A percentile compares a stretch with the other conserved stretches of the same genome.
These are phyloP conservation scores for Ustilago xerochloae DNA, from an alignment of 1,284 basidiomycete genomes.

Conservation along the genomic window DNA sequence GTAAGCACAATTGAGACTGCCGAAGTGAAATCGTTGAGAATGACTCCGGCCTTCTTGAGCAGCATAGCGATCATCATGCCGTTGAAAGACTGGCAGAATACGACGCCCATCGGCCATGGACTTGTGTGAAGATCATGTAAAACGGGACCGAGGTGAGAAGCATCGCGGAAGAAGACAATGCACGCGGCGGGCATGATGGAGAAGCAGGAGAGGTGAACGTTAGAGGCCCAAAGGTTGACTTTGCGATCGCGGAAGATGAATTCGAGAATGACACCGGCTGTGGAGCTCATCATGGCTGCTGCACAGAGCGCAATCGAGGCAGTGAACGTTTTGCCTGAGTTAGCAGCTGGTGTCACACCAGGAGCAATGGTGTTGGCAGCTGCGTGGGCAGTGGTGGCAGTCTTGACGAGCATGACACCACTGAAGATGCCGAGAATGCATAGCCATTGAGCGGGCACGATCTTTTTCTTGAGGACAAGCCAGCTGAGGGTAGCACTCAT, in stretches of 20 bases:
- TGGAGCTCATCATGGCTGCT: slow-evolving; percentile 18
- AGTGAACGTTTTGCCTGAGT: background rate
- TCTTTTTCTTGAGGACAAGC: slow-evolving; percentile 14
- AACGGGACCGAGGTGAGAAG: slow-evolving; percentile 7
- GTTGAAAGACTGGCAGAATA: slow-evolving; percentile 24
- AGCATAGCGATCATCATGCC: slow-evolving; percentile 27
- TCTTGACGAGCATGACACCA: slow-evolving; percentile 29
- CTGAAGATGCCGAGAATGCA: slow-evolving; percentile 28
- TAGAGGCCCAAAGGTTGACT: slow-evolving; percentile 36
- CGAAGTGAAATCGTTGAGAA: slow-evolving; percentile 21
- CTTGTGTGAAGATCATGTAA: slow-evolving; percentile 10
- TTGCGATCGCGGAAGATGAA: slow-evolving; percentile 29
- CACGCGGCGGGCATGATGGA: slow-evolving; percentile 26
- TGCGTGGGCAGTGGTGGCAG: slow-evolving; percentile 9
- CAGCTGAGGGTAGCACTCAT: slow-evolving; percentile 24
- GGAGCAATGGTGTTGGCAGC: background rate
- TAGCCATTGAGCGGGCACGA: slow-evolving; percentile 16
- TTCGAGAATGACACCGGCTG: slow-evolving; percentile 34
- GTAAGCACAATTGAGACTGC: slow-evolving; percentile 26
- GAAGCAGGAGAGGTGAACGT: slow-evolving; percentile 38
- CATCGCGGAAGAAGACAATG: slow-evolving; percentile 7
- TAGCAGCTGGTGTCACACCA: background rate
- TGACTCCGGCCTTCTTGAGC: slow-evolving; percentile 33
- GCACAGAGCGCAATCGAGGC: slow-evolving; percentile 10
- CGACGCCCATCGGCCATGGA: slow-evolving; percentile 21